A percentile compares a stretch with the other conserved stretches of the same genome.
phyloP scores from a whole-genome alignment of 495 filamentous ascomycete genomes.

The Rostrohypoxylon terebratum region DNA sequence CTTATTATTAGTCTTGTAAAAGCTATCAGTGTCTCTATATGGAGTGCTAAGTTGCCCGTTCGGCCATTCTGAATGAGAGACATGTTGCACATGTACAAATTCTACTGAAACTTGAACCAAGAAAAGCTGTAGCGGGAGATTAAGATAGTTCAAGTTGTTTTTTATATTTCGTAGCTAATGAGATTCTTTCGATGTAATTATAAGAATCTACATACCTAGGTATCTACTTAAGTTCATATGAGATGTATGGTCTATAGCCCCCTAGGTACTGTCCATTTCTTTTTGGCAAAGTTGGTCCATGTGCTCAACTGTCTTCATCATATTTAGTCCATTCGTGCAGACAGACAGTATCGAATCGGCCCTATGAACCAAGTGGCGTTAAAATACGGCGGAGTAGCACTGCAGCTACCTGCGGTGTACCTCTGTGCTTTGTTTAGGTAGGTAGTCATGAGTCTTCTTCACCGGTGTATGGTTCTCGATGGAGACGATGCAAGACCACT shows the following conservation, averaged over 20 bases:
- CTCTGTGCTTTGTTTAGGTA: background rate
- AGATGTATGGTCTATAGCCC: background rate
- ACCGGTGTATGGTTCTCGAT: background rate
- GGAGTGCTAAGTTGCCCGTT: no score
- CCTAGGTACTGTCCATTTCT: no score
- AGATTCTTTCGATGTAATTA: no score
- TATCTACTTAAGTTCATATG: background rate
- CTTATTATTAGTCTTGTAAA: no score
- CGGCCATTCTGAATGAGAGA: no score
- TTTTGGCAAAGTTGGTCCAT: background rate
- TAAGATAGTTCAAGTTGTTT: no score
- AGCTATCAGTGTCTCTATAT: no score
- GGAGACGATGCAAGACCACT: background rate
- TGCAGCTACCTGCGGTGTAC: background rate
- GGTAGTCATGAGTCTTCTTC: background rate
- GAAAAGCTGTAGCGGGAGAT: no score
- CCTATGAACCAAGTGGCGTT: background rate
- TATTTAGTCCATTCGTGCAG: background rate
- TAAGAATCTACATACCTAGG: no score
- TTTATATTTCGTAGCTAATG: no score
- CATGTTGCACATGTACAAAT: no score
- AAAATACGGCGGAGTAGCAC: background rate
- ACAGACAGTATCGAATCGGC: background rate
- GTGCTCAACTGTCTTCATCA: background rate
- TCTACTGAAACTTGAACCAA: no score